These are phyloP conservation scores for Malus domestica DNA, from an alignment of 306 rosid species.

Conservation along the genomic window DNA sequence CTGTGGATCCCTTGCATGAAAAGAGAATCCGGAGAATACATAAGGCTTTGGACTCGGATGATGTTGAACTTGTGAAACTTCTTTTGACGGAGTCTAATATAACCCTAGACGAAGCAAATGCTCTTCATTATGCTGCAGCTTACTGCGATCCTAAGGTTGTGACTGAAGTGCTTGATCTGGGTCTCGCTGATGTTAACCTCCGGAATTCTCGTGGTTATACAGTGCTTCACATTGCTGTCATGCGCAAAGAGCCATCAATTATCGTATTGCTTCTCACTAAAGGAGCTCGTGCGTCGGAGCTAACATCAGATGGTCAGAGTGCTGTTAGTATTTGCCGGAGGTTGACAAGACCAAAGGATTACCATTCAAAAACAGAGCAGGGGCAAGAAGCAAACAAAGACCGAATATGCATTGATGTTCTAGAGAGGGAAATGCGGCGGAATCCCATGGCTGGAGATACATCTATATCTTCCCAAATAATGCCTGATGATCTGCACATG, in stretches of 20 bases:
- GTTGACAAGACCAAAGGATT: slow-evolving; percentile 47
- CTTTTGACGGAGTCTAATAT: slow-evolving; percentile 32
- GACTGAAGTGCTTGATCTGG: slow-evolving; percentile 35
- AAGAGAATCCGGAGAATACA: slow-evolving; percentile 40
- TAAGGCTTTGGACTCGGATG: slow-evolving; percentile 39
- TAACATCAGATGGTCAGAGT: slow-evolving; percentile 37
- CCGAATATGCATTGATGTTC: slow-evolving; percentile 43
- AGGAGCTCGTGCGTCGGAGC: slow-evolving; percentile 38
- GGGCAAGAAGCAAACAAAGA: slow-evolving; percentile 40
- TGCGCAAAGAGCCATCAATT: slow-evolving; percentile 42
- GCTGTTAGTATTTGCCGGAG: slow-evolving; percentile 43
- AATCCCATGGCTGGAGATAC: slow-evolving; percentile 25
- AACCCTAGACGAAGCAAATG: slow-evolving; percentile 38
- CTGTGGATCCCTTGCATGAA: slow-evolving; percentile 24
- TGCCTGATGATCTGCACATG: slow-evolving; percentile 45
- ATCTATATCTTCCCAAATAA: slow-evolving; percentile 21
- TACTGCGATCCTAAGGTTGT: slow-evolving; percentile 45
- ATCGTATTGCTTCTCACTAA: slow-evolving; percentile 35
- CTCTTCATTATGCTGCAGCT: slow-evolving; percentile 46
- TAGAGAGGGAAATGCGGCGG: slow-evolving; percentile 43
- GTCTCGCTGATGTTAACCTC: slow-evolving; percentile 41
- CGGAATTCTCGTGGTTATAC: slow-evolving; percentile 35
- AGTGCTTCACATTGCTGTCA: slow-evolving; percentile 44
- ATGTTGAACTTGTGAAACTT: slow-evolving; percentile 42
- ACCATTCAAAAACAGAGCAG: slow-evolving; percentile 29